phyloP scores from a whole-genome alignment of 2,329 filamentous ascomycete species.

The Phialophora macrospora region DNA sequence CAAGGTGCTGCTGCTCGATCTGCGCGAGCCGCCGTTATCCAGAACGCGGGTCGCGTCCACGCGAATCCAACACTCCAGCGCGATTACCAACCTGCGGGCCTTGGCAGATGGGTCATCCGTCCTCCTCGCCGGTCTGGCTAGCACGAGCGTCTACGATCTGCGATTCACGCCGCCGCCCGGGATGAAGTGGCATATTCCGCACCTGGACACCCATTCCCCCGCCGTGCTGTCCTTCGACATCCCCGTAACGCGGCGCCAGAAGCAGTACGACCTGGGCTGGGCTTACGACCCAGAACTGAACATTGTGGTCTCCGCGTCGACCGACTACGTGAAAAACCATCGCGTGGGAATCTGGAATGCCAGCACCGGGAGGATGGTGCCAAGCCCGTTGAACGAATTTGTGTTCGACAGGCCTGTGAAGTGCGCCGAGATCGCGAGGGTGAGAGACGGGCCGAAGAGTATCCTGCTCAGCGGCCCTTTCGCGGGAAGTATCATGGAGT shows the following conservation, averaged over 20 bases:
- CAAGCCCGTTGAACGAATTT: conserved; percentile 24
- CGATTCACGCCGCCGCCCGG: conserved; percentile 28
- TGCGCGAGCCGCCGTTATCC: conserved; percentile 16
- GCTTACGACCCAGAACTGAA: conserved; percentile 35
- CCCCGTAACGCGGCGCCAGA: conserved; percentile 12
- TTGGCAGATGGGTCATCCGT: conserved; percentile 23
- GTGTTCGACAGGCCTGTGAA: conserved; percentile 24
- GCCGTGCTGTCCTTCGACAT: conserved; percentile 28
- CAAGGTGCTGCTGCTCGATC: conserved; percentile 28
- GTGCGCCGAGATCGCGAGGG: conserved; percentile 22
- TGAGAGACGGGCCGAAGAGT: conserved; percentile 34
- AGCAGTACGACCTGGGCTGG: conserved; percentile 30
- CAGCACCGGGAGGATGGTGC: conserved; percentile 26
- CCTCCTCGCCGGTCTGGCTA: conserved; percentile 29
- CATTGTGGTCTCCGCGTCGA: conserved; percentile 30
- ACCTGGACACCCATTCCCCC: conserved; percentile 5
- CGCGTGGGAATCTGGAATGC: conserved; percentile 32
- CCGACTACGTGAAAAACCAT: conserved; percentile 24
- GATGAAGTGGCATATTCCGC: neutral
- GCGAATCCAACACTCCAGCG: conserved; percentile 34
- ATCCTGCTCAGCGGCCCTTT: conserved; percentile 18
- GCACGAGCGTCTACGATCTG: conserved; percentile 35
- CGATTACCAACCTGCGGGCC: conserved; percentile 24
- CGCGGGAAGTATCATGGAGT: conserved; percentile 17
- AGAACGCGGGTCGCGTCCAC: neutral